Conservation (phyloP, 1,139 yeast species). For the Arxiozyma slooffiae region DNA sequence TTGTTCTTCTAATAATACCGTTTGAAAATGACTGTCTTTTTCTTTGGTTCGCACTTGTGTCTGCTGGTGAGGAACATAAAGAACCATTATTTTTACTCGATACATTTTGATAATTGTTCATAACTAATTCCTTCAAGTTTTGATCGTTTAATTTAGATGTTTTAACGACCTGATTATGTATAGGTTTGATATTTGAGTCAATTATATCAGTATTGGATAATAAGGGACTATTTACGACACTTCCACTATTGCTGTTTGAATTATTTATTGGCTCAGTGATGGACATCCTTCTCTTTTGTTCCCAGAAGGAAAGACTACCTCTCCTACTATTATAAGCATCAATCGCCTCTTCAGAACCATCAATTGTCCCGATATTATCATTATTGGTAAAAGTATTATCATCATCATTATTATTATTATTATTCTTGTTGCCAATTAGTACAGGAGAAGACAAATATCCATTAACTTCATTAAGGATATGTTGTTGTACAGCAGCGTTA, state of each 20-base stretch:
- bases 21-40: slow-evolving; percentile 2
- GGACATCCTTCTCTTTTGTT: slow-evolving; percentile 31
- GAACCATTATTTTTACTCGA: slow-evolving; percentile 19
- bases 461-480: slow-evolving; percentile 7
- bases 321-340: slow-evolving; percentile 5
- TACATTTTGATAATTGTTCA: slow-evolving; percentile 8
- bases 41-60: slow-evolving; percentile 10
- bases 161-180: slow-evolving; percentile 9
- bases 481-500: slow-evolving; percentile 25
- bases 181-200: slow-evolving; percentile 3
- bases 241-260: background rate
- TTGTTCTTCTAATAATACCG: slow-evolving; percentile 18
- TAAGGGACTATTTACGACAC: slow-evolving; percentile 3
- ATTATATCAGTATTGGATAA: slow-evolving; percentile 6
- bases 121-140: slow-evolving; percentile 28
- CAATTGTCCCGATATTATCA: background rate
- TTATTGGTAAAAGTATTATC: background rate
- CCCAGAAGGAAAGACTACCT: slow-evolving; percentile 28
- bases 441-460: slow-evolving; percentile 15
- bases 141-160: slow-evolving; percentile 30
- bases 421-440: slow-evolving; percentile 5
- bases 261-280: slow-evolving; percentile 18
- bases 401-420: slow-evolving; percentile 1
- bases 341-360: background rate
- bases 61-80: slow-evolving; percentile 25